These are phyloP conservation scores for Pythium volutum DNA, from an alignment of 352 stramenopile genomes.

Conservation along the genomic window DNA sequence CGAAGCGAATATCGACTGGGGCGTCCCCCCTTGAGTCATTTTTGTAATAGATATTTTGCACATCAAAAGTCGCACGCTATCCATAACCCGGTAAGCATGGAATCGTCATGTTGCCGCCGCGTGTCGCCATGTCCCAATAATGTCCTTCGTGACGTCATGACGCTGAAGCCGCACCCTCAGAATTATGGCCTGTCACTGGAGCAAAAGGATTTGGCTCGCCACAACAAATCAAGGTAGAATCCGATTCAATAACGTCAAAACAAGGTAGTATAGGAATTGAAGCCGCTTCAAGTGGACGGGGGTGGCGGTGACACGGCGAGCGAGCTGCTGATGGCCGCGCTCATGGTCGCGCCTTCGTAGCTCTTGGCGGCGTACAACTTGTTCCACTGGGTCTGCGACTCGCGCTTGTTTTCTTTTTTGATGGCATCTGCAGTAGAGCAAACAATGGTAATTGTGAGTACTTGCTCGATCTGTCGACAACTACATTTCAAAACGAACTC, in stretches of 20 bases:
- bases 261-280: conserved; percentile 9
- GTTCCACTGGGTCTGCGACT: conserved; percentile 72
- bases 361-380: conserved; percentile 72
- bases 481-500: too few species aligned
- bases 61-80: background rate
- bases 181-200: conserved; percentile 15
- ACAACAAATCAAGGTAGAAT: conserved; percentile 2
- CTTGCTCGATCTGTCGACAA: too few species aligned
- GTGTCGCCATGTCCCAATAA: background rate
- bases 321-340: conserved; percentile 19
- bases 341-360: conserved; percentile 22
- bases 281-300: background rate
- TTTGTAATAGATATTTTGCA: conserved; percentile 31
- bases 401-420: conserved; percentile 79
- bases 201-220: background rate
- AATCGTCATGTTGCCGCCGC: background rate
- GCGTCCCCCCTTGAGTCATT: background rate
- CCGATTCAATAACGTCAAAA: conserved; percentile 1
- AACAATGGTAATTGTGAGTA: background rate
- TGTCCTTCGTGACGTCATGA: conserved; percentile 28
- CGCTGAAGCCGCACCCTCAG: conserved; percentile 17
- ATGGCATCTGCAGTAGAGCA: conserved; percentile 49
- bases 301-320: background rate
- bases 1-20: background rate
- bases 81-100: background rate